phyloP scores from a whole-genome alignment of 2,329 filamentous ascomycete species.

The Aspergillus spinulosporus region DNA sequence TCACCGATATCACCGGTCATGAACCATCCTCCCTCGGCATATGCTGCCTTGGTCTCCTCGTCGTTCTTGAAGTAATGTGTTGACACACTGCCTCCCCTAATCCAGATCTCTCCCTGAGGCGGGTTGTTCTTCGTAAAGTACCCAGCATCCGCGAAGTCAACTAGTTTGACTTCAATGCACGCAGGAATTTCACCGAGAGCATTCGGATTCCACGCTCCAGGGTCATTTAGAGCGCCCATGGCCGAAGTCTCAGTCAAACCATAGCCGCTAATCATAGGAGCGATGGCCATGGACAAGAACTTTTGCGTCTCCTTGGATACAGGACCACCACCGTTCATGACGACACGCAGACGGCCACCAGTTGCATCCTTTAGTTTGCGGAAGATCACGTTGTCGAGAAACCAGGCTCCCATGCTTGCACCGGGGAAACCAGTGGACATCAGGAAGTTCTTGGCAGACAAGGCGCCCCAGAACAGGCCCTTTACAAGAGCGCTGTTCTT shows the following conservation, averaged over 20 bases:
- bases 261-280: constrained; percentile 92
- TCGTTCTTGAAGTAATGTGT: constrained; percentile 81
- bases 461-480: constrained; percentile 74
- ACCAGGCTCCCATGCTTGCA: constrained; percentile 53
- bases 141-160: constrained; percentile 84
- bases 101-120: constrained; percentile 89
- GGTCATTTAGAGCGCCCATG: constrained; percentile 61
- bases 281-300: constrained; percentile 89
- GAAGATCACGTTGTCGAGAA: constrained; percentile 84
- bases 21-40: constrained; percentile 91
- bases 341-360: constrained; percentile 81
- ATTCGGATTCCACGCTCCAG: constrained; percentile 76
- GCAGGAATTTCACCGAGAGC: constrained; percentile 77
- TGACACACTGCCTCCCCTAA: constrained; percentile 75
- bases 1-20: constrained; percentile 95
- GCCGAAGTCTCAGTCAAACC: constrained; percentile 91
- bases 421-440: constrained; percentile 55
- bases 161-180: constrained; percentile 83
- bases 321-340: constrained; percentile 91
- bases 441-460: constrained; percentile 62
- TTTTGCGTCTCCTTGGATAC: constrained; percentile 83
- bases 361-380: constrained; percentile 88
- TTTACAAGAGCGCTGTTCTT: constrained; percentile 67
- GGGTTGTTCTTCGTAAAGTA: constrained; percentile 74
- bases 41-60: constrained; percentile 75